Base-by-base conservation (phyloP, 139 green algal species). In the Tetradesmus obliquus region DNA sequence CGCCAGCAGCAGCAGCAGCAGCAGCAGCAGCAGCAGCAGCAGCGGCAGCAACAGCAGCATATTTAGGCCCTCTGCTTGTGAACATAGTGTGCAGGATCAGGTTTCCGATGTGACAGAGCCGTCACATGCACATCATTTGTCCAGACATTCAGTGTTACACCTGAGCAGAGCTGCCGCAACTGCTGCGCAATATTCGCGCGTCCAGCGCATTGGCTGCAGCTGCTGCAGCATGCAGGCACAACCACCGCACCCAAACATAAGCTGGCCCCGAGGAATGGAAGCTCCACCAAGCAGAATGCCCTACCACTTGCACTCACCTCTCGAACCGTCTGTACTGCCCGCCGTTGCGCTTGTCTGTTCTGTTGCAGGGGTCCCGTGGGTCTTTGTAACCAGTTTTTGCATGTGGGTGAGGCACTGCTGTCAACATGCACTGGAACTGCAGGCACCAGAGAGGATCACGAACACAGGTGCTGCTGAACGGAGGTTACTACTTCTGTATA, bases 251-350 rank as follows among this genome's bases (percentile, higher is more conserved):
- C 32, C 32, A 45, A 1, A 45, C 32, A 45, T 45, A 45, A 45
- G 0, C 32, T 45, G 32, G 32, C 32, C 0, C 0, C 32, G 0
- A 0, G 32, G 32, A 45, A 45, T 45, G 32, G 32, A 45, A 45
- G 32, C 32, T 45, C 32, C 32, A 45, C 32, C 32, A 0, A 45
- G 32, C 0, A 45, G 32, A 45, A 45, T 45, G 32, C 32, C 32
- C 9, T 15, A 3, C 0, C 60, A 71, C 12, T 15, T 20, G 60
- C 60, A 22, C 60, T 45, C 72, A 84, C 86, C 86, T 90, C 13
- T 90, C 86, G 55, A 90, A 90, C 1, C 86, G 69, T n/a, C 86
- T 84, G 86, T 60, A 90, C 20, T 90, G 55, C 5, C 86, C 86
- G 2, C 86, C 86, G 53, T 90, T 90, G 45, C 86, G 71, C 54